Base-by-base conservation (phyloP, 2,329 filamentous ascomycete genomes). In the Phialocephala sp. region DNA sequence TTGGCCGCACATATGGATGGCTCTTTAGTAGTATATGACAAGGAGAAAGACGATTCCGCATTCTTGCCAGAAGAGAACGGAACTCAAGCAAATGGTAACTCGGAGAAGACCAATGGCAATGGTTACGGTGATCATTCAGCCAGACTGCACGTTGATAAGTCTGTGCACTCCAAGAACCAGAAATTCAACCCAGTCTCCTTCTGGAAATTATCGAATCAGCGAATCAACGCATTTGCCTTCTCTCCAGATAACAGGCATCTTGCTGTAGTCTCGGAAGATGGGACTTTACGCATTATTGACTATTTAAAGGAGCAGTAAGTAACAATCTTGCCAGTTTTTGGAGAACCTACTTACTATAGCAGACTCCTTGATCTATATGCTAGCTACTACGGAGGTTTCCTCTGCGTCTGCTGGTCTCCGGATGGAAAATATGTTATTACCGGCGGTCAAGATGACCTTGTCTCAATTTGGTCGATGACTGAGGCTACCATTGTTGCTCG, bases 341-440 rank as follows among this genome's bases (percentile, higher is more conserved):
- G 2, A 47, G 2, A 4, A 14, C 37, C 12, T 18, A 43, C 71
- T 75, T 57, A 75, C 39, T 35, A 45, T 8, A 11, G 4, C 68
- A 95, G 92, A 73, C 84, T 98, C n/a, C 82, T 95, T 14, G 92
- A 94, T 74, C 82, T 97, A 54, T 97, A 92, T 78, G 88, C 90
- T 72, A 92, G 92, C 62, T 99, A 97, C 80, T 99, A 97, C 74
- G 95, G 95, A 56, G 94, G 93, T 2, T 84, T 99, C 67, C 91
- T 91, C 54, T 97, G 93, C 75, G 93, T 97, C 1, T 97, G 93
- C 79, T 99, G 95, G 95, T 97, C 94, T 8, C 95, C 95, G 11
- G 95, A 99, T 75, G 94, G 93, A 60, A 94, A 96, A 76, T 99
- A 98, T 77, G 89, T 99, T 60, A 83, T 99, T 20, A 97, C 95